Conservation (phyloP, 768 basidiomycete species). For the Neoboletus subvelutipes region DNA sequence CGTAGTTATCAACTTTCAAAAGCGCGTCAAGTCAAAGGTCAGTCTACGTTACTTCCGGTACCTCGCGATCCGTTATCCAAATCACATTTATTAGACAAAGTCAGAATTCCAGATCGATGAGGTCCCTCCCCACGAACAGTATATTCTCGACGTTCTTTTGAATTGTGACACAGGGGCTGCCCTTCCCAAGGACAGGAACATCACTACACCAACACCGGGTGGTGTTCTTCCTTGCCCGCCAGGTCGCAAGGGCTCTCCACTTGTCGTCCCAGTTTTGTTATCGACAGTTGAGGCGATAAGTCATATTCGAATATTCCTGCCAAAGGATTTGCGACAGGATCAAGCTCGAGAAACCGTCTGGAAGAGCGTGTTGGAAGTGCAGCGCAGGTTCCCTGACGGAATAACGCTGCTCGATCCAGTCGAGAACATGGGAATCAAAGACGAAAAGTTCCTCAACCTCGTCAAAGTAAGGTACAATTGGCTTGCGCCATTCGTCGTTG, state of each 20-base stretch:
- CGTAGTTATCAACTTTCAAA: conserved; percentile 88
- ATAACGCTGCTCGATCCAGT: conserved; percentile 87
- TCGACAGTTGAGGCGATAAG: conserved; percentile 86
- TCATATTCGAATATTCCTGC: conserved; percentile 81
- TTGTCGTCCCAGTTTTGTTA: conserved; percentile 86
- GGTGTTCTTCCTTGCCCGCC: conserved; percentile 74
- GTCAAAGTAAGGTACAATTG: conserved; percentile 58
- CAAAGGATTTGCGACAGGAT: conserved; percentile 83
- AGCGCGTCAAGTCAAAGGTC: conserved; percentile 81
- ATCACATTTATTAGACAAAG: conserved; percentile 45
- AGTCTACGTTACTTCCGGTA: conserved; percentile 2
- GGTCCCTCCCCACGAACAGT: conserved; percentile 81
- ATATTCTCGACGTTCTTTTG: conserved; percentile 89
- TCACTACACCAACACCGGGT: conserved; percentile 55
- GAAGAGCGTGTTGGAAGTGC: conserved; percentile 91
- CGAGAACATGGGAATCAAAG: conserved; percentile 93
- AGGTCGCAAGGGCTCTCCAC: conserved; percentile 73
- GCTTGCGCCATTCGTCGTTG: background rate
- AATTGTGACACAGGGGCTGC: conserved; percentile 67
- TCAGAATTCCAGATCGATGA: conserved; percentile 68
- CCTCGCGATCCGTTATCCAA: background rate
- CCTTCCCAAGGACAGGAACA: conserved; percentile 58
- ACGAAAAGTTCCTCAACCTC: conserved; percentile 86
- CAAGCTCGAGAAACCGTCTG: conserved; percentile 78
- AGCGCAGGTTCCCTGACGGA: conserved; percentile 85